Evolutionary conservation across 192 early-diverging fungal genomes (phyloP).

Genomic region (Mortierella claussenii): DNA sequence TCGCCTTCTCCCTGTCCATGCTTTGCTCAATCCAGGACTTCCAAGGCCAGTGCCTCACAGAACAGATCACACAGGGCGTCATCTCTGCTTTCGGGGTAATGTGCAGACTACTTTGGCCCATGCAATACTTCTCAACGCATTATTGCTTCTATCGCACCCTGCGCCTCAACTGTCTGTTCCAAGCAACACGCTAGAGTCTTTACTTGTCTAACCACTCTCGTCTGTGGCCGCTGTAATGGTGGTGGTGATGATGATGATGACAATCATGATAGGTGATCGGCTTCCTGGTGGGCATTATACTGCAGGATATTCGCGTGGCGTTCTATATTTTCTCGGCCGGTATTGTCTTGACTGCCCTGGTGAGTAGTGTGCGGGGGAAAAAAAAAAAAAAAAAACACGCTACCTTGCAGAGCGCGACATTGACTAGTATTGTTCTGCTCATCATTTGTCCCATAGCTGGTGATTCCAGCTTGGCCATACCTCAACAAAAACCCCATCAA

Average conservation of each 20-base stretch:
- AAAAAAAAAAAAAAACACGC: too few species aligned
- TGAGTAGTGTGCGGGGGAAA: too few species aligned
- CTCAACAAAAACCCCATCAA: conserved; percentile 32
- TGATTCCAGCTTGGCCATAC: conserved; percentile 49
- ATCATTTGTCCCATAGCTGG: conserved; percentile 19
- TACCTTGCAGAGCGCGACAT: too few species aligned
- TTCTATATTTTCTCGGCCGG: conserved; percentile 45
- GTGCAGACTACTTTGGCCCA: too few species aligned
- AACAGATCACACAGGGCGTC: conserved; percentile 42
- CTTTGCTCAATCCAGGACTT: conserved; percentile 31
- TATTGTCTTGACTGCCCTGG: conserved; percentile 22
- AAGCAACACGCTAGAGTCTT: too few species aligned
- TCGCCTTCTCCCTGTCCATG: neutral
- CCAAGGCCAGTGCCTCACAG: conserved; percentile 36
- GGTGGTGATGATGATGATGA: too few species aligned
- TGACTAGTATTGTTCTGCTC: too few species aligned
- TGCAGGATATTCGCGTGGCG: conserved; percentile 40
- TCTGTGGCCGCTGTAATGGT: too few species aligned
- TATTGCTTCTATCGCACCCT: neutral
- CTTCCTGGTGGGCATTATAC: conserved; percentile 28
- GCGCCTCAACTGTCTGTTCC: neutral
- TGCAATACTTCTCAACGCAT: too few species aligned
- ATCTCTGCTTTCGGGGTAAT: conserved; percentile 43
- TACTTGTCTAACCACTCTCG: too few species aligned
- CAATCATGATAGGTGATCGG: conserved; percentile 46